Evolutionary conservation across 2,329 filamentous ascomycete species (phyloP), one percentile per base, ranked within the genome.

Genomic region (Colletotrichum sp.): DNA sequence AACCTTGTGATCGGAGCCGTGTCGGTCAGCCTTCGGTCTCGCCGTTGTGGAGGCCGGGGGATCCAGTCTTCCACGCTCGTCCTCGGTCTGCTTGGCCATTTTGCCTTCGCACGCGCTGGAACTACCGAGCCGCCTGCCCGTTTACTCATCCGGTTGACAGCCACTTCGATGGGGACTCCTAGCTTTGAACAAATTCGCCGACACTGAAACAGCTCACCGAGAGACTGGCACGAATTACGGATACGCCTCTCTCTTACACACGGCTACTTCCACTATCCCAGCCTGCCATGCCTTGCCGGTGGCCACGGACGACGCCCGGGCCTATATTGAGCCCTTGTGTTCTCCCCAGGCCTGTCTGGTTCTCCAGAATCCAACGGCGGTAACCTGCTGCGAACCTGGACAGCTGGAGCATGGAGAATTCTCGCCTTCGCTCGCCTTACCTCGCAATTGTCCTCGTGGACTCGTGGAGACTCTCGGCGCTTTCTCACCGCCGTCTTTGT

Each of bases 401-500:
- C 57, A 63, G 52, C 36, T 63, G 71, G 52, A 52, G 70, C 70
- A 32, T 66, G 73, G 59, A 61, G 63, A 44, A 39, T 55, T 59
- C 65, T 70, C 60, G 34, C 66, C 59, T 39, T 67, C 48, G 55
- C 64, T 76, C 70, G 57, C 64, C 57, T 57, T 36, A 30, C 59
- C 44, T 74, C 63, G 69, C 34, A 19, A 69, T 61, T 76, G 74
- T 74, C 74, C 74, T 76, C 74, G 74, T 76, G 74, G 59, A 66
- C 74, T 64, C 70, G 71, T 69, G 74, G 74, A 52, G 70, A 73
- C 64, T 69, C 69, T 75, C 74, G 70, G 74, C 74, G 65, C 59
- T 69, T 60, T n/a, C 71, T 76, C 74, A 76, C 74, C 74, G 74
- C 68, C 74, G 74, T 69, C 64, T 74, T 74, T 74, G 71, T 74